Percentiles rank a stretch among this genome's conserved stretches.
phyloP scores from a whole-genome alignment of 1,284 basidiomycete genomes.

The Ceratobasidium papillatum region DNA sequence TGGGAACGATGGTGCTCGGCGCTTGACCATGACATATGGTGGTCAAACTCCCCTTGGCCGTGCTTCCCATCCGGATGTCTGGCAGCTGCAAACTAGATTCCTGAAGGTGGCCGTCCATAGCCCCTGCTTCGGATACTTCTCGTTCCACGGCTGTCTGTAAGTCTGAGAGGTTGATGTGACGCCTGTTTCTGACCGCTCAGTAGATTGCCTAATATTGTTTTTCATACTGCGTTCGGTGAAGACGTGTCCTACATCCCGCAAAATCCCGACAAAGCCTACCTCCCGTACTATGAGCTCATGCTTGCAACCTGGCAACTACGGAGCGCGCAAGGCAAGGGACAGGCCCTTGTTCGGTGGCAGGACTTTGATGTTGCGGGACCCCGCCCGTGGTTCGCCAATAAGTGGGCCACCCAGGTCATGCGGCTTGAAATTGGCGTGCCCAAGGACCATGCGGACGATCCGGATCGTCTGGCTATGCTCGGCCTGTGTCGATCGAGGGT shows the following conservation, averaged over 20 bases:
- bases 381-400: background rate
- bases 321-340: background rate
- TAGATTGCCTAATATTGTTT: background rate
- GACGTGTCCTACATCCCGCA: background rate
- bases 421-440: background rate
- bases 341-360: background rate
- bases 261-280: background rate
- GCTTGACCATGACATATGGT: background rate
- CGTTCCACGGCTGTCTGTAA: background rate
- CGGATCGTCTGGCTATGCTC: background rate
- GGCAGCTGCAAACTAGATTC: background rate
- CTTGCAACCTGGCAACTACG: background rate
- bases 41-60: background rate
- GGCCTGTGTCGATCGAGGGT: background rate
- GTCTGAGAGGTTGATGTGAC: background rate
- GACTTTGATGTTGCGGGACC: background rate
- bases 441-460: background rate
- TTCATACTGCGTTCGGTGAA: background rate
- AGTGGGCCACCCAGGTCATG: slow-evolving; percentile 1
- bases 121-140: background rate
- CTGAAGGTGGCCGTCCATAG: background rate
- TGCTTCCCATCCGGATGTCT: background rate
- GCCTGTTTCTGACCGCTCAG: background rate
- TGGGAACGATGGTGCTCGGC: background rate
- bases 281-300: background rate